Percentiles rank a stretch among this genome's conserved stretches.
Conservation (phyloP, 2,329 filamentous ascomycete species). For the Aureobasidium sp. region DNA sequence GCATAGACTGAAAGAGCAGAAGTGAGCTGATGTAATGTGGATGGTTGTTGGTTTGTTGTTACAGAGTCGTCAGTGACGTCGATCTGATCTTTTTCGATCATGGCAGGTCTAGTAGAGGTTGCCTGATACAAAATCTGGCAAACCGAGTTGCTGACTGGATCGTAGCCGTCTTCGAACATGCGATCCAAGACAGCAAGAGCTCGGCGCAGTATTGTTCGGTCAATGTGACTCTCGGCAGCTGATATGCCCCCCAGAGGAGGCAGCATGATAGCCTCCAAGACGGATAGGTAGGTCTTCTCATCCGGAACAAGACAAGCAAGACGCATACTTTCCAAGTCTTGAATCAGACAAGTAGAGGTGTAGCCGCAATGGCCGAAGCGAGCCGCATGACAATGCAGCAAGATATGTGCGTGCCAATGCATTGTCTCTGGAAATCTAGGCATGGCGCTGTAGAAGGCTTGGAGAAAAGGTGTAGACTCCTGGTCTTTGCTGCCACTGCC, state of each 20-base stretch:
- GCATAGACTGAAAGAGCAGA: slow-evolving; percentile 1
- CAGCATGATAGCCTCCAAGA: slow-evolving; percentile 32
- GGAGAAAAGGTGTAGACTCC: slow-evolving; percentile 36
- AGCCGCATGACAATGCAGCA: slow-evolving; percentile 32
- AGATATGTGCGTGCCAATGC: slow-evolving; percentile 28
- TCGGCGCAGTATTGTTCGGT: slow-evolving; percentile 21
- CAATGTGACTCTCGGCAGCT: slow-evolving; percentile 15
- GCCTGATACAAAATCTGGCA: slow-evolving; percentile 34
- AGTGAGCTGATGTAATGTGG: slow-evolving; percentile 38
- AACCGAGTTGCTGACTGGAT: slow-evolving; percentile 39
- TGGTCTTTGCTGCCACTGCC: slow-evolving; percentile 28
- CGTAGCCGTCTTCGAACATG: slow-evolving; percentile 34
- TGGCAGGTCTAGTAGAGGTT: background rate
- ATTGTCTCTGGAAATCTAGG: slow-evolving; percentile 24
- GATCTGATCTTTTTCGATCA: background rate
- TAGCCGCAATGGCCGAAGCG: slow-evolving; percentile 33
- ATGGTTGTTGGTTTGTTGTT: slow-evolving; percentile 20
- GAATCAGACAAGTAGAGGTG: slow-evolving; percentile 26
- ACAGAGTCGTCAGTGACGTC: background rate
- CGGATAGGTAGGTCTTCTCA: slow-evolving; percentile 26
- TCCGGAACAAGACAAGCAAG: slow-evolving; percentile 29
- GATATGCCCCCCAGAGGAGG: background rate
- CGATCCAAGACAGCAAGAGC: slow-evolving; percentile 35
- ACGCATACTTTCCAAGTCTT: slow-evolving; percentile 29
- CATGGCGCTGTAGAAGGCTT: slow-evolving; percentile 31